These are phyloP conservation scores for Plasmodium yoelii DNA, from an alignment of 169 alveolate genomes.

Conservation along the genomic window DNA sequence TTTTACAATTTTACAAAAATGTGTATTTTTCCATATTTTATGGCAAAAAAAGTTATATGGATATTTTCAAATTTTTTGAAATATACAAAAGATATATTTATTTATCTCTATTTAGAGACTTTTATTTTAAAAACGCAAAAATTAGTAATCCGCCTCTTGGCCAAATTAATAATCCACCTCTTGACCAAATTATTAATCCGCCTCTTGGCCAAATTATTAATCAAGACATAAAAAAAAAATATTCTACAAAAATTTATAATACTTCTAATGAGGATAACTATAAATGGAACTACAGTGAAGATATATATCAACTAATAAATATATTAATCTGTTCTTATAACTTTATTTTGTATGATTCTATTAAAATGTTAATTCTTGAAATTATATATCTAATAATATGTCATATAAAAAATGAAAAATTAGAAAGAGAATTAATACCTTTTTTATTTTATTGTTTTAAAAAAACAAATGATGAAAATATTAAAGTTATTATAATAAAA, in stretches of 20 bases:
- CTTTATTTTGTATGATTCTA: constrained; percentile 25
- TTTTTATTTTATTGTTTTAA: constrained; percentile 51
- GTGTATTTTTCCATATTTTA: constrained; percentile 25
- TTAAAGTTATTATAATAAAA: constrained; percentile 36
- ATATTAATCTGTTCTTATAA: constrained; percentile 35
- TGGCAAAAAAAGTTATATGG: constrained; percentile 50
- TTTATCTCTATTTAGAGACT: constrained; percentile 17
- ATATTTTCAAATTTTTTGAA: constrained; percentile 27
- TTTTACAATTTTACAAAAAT: constrained; percentile 34
- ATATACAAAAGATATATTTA: constrained; percentile 38
- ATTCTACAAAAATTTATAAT: background rate
- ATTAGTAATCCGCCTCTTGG: too few species aligned
- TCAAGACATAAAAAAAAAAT: background rate
- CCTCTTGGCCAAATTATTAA: background rate
- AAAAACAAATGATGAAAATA: constrained; percentile 32
- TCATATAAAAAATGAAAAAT: constrained; percentile 7
- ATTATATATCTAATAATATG: constrained; percentile 31
- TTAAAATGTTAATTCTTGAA: constrained; percentile 20
- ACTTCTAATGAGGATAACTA: background rate
- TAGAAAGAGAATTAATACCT: constrained; percentile 33
- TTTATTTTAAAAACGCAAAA: background rate
- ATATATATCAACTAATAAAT: constrained; percentile 22
- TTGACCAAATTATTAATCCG: too few species aligned
- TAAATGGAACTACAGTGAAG: constrained; percentile 41
- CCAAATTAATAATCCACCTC: background rate